Percentiles rank a stretch among this genome's conserved stretches.
phyloP scores from a whole-genome alignment of 2,329 filamentous ascomycete species.

The Sclerotinia sclerotiorum region DNA sequence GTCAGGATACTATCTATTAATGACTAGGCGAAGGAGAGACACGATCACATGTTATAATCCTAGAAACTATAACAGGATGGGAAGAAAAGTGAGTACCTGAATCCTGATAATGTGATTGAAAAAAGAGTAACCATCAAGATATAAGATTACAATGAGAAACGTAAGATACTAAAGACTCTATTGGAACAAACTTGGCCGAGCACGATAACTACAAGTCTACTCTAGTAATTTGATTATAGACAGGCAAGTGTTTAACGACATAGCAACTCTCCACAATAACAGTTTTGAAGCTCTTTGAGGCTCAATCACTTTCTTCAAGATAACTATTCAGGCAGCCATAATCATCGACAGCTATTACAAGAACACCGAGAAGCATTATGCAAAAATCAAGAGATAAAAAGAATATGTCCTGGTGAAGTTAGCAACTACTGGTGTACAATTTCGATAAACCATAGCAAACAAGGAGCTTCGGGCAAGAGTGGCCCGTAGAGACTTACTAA shows the following conservation, averaged over 20 bases:
- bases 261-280: background rate
- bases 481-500: background rate
- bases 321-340: conserved; percentile 23
- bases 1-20: background rate
- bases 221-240: conserved; percentile 27
- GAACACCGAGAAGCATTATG: conserved; percentile 34
- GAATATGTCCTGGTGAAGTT: conserved; percentile 39
- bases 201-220: conserved; percentile 31
- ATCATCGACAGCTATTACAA: conserved; percentile 29
- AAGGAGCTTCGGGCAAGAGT: too few species aligned
- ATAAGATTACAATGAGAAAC: background rate
- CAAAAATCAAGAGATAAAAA: conserved; percentile 37
- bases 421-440: conserved; percentile 33
- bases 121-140: background rate
- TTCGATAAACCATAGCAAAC: conserved; percentile 36
- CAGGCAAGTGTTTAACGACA: conserved; percentile 15
- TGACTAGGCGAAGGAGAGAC: background rate
- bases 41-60: too few species aligned
- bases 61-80: background rate
- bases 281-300: conserved; percentile 13
- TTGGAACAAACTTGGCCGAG: conserved; percentile 29
- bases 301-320: conserved; percentile 28
- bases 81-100: background rate
- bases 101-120: background rate
- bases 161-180: background rate